Evolutionary conservation across 768 basidiomycete genomes (phyloP).

Genomic region (Pleurotus salmoneostramineus): DNA sequence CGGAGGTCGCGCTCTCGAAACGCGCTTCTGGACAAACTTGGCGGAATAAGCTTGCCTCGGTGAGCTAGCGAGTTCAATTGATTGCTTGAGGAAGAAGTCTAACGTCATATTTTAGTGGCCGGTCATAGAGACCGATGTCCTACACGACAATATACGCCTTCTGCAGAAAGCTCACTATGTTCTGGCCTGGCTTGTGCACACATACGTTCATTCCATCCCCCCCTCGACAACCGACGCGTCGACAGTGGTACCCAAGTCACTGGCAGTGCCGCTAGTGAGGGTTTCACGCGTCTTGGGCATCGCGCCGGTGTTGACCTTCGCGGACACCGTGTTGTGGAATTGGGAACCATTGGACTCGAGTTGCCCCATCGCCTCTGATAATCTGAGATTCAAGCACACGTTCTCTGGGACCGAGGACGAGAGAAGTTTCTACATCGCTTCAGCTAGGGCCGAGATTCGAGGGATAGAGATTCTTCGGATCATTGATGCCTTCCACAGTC

Average conservation of each 20-base stretch:
- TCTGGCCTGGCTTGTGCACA: constrained; percentile 84
- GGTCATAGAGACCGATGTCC: constrained; percentile 49
- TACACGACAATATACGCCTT: constrained; percentile 52
- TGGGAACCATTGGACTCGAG: constrained; percentile 58
- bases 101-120: constrained; percentile 53
- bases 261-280: constrained; percentile 73
- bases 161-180: constrained; percentile 87
- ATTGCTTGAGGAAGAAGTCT: neutral
- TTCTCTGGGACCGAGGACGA: constrained; percentile 91
- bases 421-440: constrained; percentile 79
- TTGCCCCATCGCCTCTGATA: constrained; percentile 59
- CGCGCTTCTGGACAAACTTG: constrained; percentile 60
- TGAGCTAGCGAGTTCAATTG: constrained; percentile 34
- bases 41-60: constrained; percentile 59
- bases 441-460: constrained; percentile 79
- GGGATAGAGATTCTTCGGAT: constrained; percentile 85
- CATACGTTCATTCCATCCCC: constrained; percentile 83
- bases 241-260: constrained; percentile 64
- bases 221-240: constrained; percentile 29
- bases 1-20: constrained; percentile 42
- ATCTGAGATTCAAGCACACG: constrained; percentile 63
- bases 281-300: constrained; percentile 77
- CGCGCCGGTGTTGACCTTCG: constrained; percentile 94
- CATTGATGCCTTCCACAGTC: constrained; percentile 80
- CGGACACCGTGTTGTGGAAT: constrained; percentile 96